phyloP scores from a whole-genome alignment of 805 yeast genomes.

The Suhomyces tanzawaensis region DNA sequence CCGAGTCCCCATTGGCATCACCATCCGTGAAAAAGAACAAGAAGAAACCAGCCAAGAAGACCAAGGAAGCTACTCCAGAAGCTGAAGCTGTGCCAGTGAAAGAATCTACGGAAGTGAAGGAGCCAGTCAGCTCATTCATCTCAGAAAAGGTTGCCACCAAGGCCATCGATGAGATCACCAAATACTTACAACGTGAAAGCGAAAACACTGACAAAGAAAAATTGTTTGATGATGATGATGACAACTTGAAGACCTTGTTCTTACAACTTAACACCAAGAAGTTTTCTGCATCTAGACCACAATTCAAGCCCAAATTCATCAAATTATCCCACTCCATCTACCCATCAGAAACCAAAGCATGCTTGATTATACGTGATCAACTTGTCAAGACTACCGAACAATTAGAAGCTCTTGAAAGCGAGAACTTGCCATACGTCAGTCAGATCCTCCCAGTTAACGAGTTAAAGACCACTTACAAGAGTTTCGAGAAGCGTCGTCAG shows the following conservation, averaged over 20 bases:
- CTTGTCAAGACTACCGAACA: slow-evolving; percentile 43
- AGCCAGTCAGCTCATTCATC: slow-evolving; percentile 5
- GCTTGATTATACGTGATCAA: slow-evolving; percentile 67
- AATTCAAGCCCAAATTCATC: slow-evolving; percentile 55
- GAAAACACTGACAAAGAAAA: slow-evolving; percentile 34
- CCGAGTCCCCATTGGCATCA: slow-evolving; percentile 21
- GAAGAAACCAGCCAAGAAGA: slow-evolving; percentile 4
- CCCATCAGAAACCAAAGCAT: slow-evolving; percentile 42
- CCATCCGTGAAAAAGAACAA: slow-evolving; percentile 15
- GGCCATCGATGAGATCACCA: slow-evolving; percentile 65
- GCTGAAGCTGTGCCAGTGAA: slow-evolving; percentile 1
- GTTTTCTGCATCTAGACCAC: slow-evolving; percentile 57
- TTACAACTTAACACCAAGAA: slow-evolving; percentile 66
- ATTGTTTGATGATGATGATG: slow-evolving; percentile 48
- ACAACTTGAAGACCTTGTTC: slow-evolving; percentile 54
- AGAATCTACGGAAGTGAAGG: background rate
- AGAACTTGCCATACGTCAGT: slow-evolving; percentile 42
- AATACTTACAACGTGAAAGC: slow-evolving; percentile 44
- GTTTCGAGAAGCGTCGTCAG: slow-evolving; percentile 84
- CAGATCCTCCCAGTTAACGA: slow-evolving; percentile 70
- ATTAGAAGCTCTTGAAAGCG: slow-evolving; percentile 46
- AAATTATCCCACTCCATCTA: slow-evolving; percentile 47
- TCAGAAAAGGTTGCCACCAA: slow-evolving; percentile 23
- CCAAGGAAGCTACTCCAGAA: slow-evolving; percentile 1
- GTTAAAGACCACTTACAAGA: slow-evolving; percentile 79